Evolutionary conservation across 116 monocot genomes (phyloP).

Genomic region (Papilionanthe hybrid): DNA sequence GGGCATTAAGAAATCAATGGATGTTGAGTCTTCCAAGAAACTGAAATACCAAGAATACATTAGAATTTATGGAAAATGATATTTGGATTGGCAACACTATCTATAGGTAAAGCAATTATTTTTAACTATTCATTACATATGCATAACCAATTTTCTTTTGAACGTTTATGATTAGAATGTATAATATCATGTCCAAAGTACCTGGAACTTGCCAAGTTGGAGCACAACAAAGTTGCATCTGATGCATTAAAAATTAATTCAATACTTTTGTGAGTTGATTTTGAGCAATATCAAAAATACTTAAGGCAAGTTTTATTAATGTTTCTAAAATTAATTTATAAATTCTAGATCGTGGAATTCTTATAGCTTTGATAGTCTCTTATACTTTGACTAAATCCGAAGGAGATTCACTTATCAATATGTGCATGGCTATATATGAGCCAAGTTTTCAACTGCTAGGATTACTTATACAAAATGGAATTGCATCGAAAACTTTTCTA

Average conservation of each 20-base stretch:
- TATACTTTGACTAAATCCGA: slow-evolving; percentile 7
- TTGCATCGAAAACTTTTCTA: slow-evolving; percentile 22
- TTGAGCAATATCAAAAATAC: too few relatives aligned
- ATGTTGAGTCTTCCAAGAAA: slow-evolving; percentile 13
- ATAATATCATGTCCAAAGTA: slow-evolving; percentile 27
- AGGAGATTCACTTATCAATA: slow-evolving; percentile 26
- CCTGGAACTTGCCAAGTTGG: slow-evolving; percentile 29
- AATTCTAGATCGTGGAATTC: slow-evolving; percentile 26
- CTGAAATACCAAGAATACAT: slow-evolving; percentile 21
- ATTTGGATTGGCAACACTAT: slow-evolving; percentile 27
- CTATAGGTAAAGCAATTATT: neutral
- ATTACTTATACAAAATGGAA: too few relatives aligned
- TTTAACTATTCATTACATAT: neutral
- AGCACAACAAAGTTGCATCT: slow-evolving; percentile 21
- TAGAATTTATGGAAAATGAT: slow-evolving; percentile 20
- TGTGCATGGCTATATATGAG: too few relatives aligned
- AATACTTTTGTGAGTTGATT: slow-evolving; percentile 18
- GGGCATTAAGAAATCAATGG: slow-evolving; percentile 18
- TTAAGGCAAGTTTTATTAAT: neutral
- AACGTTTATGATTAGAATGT: slow-evolving; percentile 15
- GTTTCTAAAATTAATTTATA: neutral
- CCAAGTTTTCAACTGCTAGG: slow-evolving; percentile 9
- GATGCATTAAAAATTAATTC: slow-evolving; percentile 14
- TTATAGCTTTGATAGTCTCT: slow-evolving; percentile 15
- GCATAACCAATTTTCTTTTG: neutral